Evolutionary conservation across 2,329 filamentous ascomycete species (phyloP).

Genomic region (Gaeumannomyces sp.): DNA sequence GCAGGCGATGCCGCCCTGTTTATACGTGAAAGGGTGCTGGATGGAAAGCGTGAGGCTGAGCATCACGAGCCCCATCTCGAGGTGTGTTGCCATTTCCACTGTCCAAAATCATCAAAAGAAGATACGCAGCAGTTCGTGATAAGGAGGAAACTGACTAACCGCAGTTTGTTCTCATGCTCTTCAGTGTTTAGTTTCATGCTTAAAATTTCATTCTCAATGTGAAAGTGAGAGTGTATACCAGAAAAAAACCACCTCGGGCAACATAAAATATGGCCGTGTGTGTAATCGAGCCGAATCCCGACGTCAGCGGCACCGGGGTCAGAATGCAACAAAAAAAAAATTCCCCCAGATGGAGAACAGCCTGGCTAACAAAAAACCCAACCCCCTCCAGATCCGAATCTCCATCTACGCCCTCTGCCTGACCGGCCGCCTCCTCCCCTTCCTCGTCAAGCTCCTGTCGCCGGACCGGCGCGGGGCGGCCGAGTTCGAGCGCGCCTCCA

Average conservation of each 20-base stretch:
- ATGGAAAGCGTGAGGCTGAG: too few species aligned
- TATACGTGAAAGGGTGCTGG: too few species aligned
- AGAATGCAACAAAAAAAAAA: neutral
- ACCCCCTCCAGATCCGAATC: constrained; percentile 13
- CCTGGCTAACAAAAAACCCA: neutral
- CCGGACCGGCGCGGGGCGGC: constrained; percentile 24
- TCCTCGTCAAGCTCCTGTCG: constrained; percentile 6
- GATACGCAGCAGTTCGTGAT: neutral
- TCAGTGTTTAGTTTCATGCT: neutral
- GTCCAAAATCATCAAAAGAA: neutral
- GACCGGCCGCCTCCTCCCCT: constrained; percentile 10
- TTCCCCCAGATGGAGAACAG: too few species aligned
- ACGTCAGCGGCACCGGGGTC: constrained; percentile 16
- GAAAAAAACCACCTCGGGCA: neutral
- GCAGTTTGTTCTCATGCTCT: neutral
- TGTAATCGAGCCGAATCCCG: constrained; percentile 33
- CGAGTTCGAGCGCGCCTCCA: constrained; percentile 12
- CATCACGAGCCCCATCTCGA: neutral
- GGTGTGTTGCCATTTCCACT: too few species aligned
- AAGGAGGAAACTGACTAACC: neutral
- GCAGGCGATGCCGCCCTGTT: too few species aligned
- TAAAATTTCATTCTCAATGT: too few species aligned
- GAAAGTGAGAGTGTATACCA: too few species aligned
- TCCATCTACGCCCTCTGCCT: constrained; percentile 14
- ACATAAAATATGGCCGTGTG: neutral